Percentiles rank a stretch among this genome's conserved stretches.
Evolutionary conservation across 805 yeast species (phyloP).

Genomic region (Candida insectalens): DNA sequence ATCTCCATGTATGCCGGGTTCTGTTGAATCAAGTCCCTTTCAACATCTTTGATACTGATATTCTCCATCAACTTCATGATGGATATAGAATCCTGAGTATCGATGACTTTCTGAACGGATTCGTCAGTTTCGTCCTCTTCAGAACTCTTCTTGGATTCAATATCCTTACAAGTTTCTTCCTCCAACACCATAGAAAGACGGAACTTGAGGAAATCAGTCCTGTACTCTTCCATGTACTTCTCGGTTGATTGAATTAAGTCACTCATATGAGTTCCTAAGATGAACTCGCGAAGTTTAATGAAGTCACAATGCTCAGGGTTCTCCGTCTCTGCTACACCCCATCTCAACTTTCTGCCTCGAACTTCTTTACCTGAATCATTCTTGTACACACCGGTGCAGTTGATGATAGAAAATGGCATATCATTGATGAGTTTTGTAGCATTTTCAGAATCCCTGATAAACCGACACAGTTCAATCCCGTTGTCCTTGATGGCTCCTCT

Average conservation of each 20-base stretch:
- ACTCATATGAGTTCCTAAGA: slow-evolving; percentile 63
- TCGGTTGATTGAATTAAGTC: slow-evolving; percentile 75
- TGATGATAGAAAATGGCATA: slow-evolving; percentile 62
- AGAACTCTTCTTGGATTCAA: slow-evolving; percentile 1
- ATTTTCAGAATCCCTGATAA: slow-evolving; percentile 27
- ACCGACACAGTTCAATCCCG: slow-evolving; percentile 49
- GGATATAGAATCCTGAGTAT: slow-evolving; percentile 20
- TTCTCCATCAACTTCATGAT: slow-evolving; percentile 30
- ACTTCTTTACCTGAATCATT: slow-evolving; percentile 39
- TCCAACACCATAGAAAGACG: slow-evolving; percentile 16
- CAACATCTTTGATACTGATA: slow-evolving; percentile 28
- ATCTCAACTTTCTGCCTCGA: slow-evolving; percentile 67
- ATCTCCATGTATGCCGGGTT: slow-evolving; percentile 37
- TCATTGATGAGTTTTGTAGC: slow-evolving; percentile 26
- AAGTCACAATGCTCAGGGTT: slow-evolving; percentile 75
- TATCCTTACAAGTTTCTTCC: slow-evolving; percentile 12
- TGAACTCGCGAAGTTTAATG: slow-evolving; percentile 45
- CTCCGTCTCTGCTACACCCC: slow-evolving; percentile 87
- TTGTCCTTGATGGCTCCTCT: slow-evolving; percentile 41
- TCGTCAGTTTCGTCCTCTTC: slow-evolving; percentile 6
- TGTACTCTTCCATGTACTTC: slow-evolving; percentile 62
- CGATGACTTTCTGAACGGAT: slow-evolving; percentile 21
- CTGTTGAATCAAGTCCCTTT: slow-evolving; percentile 29
- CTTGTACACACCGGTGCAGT: slow-evolving; percentile 43
- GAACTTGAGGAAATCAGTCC: slow-evolving; percentile 41